Evolutionary conservation across 225 moss, liverwort and hornwort genomes (phyloP).

Genomic region (Sphagnum tenellum): DNA sequence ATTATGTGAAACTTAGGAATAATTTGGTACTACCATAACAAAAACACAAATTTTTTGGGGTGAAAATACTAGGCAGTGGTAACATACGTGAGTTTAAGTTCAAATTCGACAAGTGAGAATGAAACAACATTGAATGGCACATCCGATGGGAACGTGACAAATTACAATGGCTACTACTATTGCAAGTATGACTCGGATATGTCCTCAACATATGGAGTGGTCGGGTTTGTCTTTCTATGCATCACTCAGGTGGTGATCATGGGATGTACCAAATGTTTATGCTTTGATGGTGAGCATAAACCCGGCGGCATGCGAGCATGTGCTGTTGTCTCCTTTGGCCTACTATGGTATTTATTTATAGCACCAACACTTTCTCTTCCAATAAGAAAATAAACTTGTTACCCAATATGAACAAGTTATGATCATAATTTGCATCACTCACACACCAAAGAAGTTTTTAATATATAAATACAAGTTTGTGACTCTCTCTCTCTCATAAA

Average conservation of each 20-base stretch:
- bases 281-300: constrained; percentile 48
- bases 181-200: constrained; percentile 71
- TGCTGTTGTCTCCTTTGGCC: constrained; percentile 40
- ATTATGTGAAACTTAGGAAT: not conserved
- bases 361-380: too few relatives aligned
- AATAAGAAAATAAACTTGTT: too few relatives aligned
- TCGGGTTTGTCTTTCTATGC: constrained; percentile 59
- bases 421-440: too few relatives aligned
- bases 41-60: too few relatives aligned
- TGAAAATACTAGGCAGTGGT: constrained; percentile 8
- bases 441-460: too few relatives aligned
- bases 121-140: constrained; percentile 23
- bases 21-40: not conserved
- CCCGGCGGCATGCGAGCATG: constrained; percentile 56
- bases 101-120: constrained; percentile 28
- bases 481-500: too few relatives aligned
- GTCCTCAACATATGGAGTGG: constrained; percentile 61
- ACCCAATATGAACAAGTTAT: too few relatives aligned
- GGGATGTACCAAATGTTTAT: constrained; percentile 66
- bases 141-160: constrained; percentile 22
- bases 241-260: constrained; percentile 51
- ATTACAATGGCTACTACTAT: constrained; percentile 46
- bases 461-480: too few relatives aligned
- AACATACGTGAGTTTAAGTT: constrained; percentile 21
- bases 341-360: constrained; percentile 40